Evolutionary conservation across 208 protist species (phyloP).

Genomic region (Trypanosoma lewisi): DNA sequence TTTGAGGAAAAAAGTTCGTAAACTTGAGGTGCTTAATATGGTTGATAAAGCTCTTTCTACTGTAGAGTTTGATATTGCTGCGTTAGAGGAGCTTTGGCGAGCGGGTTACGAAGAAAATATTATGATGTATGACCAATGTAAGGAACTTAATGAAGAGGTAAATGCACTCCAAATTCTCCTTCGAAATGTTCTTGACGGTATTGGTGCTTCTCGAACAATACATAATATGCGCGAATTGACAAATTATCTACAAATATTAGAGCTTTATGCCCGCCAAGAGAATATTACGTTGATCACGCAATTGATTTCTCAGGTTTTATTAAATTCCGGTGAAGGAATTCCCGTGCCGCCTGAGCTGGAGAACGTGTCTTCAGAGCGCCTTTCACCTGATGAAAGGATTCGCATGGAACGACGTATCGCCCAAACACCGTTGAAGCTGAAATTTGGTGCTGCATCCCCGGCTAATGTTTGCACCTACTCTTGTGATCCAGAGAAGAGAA

Average conservation of each 20-base stretch:
- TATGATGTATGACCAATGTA: slow-evolving; percentile 75
- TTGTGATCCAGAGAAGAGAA: slow-evolving; percentile 51
- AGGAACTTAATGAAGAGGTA: slow-evolving; percentile 49
- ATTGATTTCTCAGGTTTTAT: slow-evolving; percentile 59
- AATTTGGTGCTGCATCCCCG: slow-evolving; percentile 44
- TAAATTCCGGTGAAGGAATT: slow-evolving; percentile 19
- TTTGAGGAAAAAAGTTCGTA: slow-evolving; percentile 36
- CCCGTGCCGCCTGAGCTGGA: slow-evolving; percentile 7
- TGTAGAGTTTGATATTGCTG: slow-evolving; percentile 78
- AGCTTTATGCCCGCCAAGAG: slow-evolving; percentile 75
- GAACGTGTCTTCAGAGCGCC: background rate
- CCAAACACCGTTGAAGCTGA: slow-evolving; percentile 37
- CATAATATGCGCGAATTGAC: slow-evolving; percentile 35
- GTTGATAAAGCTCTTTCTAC: slow-evolving; percentile 62
- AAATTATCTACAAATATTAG: slow-evolving; percentile 67
- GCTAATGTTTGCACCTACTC: slow-evolving; percentile 75
- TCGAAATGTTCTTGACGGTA: slow-evolving; percentile 71
- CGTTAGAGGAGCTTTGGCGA: slow-evolving; percentile 77
- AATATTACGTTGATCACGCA: slow-evolving; percentile 52
- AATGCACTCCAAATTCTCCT: slow-evolving; percentile 56
- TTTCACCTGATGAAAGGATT: slow-evolving; percentile 17
- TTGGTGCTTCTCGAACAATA: slow-evolving; percentile 68
- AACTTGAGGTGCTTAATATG: slow-evolving; percentile 35
- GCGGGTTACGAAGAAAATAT: slow-evolving; percentile 77
- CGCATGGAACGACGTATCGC: slow-evolving; percentile 21